Conservation (phyloP, 2,329 filamentous ascomycete genomes). For the Pseudogymnoascus sp. region DNA sequence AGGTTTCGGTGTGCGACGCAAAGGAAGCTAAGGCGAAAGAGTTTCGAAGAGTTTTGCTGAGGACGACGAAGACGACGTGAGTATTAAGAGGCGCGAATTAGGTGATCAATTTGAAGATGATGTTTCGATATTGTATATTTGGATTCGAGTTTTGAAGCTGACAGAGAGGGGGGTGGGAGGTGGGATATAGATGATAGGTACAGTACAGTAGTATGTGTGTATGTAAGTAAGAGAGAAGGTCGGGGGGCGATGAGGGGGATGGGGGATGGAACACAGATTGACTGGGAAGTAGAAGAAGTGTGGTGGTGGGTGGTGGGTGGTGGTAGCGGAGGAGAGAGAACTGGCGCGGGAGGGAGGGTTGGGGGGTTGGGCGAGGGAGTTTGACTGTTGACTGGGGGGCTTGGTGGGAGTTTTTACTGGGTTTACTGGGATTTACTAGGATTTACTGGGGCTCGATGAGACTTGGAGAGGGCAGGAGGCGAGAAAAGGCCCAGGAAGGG, state of each 20-base stretch:
- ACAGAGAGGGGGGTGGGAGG: conserved; percentile 14
- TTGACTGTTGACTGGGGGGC: background rate
- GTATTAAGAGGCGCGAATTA: background rate
- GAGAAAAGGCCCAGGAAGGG: background rate
- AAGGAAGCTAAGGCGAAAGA: background rate
- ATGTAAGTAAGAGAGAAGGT: background rate
- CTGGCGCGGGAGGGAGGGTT: background rate
- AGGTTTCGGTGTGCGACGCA: background rate
- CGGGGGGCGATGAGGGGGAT: background rate
- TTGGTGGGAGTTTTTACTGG: background rate
- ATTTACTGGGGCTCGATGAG: background rate
- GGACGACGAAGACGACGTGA: background rate
- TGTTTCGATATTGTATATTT: background rate
- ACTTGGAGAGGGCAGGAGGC: background rate
- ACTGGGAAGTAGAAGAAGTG: background rate
- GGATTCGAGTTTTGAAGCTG: conserved; percentile 2
- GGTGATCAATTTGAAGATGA: background rate
- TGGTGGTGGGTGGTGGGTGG: background rate
- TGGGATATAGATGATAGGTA: conserved; percentile 13
- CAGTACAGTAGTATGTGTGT: conserved; percentile 7
- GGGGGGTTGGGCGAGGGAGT: background rate
- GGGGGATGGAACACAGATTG: background rate
- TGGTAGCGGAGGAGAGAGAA: background rate
- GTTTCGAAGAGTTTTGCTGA: conserved; percentile 1
- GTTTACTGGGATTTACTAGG: too few relatives aligned